These are phyloP conservation scores for Pneumocystis wakefieldiae DNA, from an alignment of 1,139 yeast species.

Conservation along the genomic window DNA sequence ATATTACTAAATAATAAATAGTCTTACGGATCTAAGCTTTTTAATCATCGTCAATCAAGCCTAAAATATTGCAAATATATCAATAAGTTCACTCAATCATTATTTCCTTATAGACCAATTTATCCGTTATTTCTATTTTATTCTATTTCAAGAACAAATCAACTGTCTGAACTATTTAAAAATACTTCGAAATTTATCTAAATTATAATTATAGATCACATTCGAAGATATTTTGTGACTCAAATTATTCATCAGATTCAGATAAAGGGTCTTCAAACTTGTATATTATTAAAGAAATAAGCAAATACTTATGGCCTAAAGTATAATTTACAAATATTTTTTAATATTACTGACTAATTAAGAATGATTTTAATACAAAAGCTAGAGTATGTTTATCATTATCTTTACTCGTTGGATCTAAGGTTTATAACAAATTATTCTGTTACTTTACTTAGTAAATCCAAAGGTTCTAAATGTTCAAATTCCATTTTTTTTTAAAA, in stretches of 20 bases:
- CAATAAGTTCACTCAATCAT: background rate
- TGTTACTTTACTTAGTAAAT: background rate
- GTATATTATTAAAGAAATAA: slow-evolving; percentile 7
- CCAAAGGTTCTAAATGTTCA: slow-evolving; percentile 58
- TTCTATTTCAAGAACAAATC: background rate
- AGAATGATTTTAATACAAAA: slow-evolving; percentile 52
- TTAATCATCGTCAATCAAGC: background rate
- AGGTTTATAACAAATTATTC: slow-evolving; percentile 21
- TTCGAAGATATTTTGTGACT: background rate
- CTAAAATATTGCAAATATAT: background rate
- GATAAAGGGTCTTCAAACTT: background rate
- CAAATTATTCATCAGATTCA: background rate
- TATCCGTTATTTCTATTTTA: background rate
- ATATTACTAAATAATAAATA: background rate
- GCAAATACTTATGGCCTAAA: slow-evolving; percentile 73
- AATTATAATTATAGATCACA: background rate
- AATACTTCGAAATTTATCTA: background rate
- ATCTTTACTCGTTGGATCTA: slow-evolving; percentile 57
- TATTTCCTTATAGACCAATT: background rate
- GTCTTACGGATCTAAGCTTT: background rate
- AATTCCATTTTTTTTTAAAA: slow-evolving; percentile 87
- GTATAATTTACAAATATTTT: slow-evolving; percentile 1
- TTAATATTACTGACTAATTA: slow-evolving; percentile 14
- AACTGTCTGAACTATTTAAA: background rate
- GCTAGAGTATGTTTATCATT: slow-evolving; percentile 65